Base-by-base conservation (phyloP, 495 filamentous ascomycete species). In the Penicillium paradoxum region DNA sequence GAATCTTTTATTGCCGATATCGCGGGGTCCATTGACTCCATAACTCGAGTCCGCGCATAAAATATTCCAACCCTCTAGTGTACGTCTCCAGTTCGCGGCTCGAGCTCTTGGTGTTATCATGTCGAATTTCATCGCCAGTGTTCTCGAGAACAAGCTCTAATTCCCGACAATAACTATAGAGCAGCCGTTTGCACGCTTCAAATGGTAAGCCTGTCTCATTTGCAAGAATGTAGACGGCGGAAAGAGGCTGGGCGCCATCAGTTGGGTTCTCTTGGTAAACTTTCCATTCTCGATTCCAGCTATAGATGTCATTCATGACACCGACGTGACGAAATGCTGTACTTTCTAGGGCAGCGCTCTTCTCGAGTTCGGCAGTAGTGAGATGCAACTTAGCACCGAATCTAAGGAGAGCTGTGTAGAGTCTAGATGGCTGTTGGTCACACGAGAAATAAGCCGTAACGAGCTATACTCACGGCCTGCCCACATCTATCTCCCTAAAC, bases 11-110 rank as follows among this genome's bases (percentile, higher is more conserved):
- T 49, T 36, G 37, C 36, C 51, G 50, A 46, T 61, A 64, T 9
- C 61, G 43, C 11, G 58, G 61, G 18, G 61, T 56, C 58, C 58
- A 62, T 34, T 62, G 46, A 19, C 55, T 58, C 61, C 58, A 64
- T 37, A 32, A 17, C 19, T 64, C 61, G 43, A 61, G 44, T 10
- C 61, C 61, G 29, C 50, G 55, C 61, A 64, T 59, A 9, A 64
- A 22, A 30, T 54, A 62, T 41, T 59, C 61, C 14, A 64, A 19
- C 0, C 58, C 41, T 38, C 54, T 56, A 22, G 58, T 54, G 18
- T 64, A 64, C 6, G 34, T 51, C 13, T 55, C 49, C 30, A 58
- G 18, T n/a, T 61, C 61, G 9, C 51, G 46, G 27, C 36, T 40
- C 19, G 49, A 36, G 13, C n/a, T 25, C 11, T 14, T 32, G 7